Conservation (phyloP, 306 rosid species). For the Vachellia pachyceras region DNA sequence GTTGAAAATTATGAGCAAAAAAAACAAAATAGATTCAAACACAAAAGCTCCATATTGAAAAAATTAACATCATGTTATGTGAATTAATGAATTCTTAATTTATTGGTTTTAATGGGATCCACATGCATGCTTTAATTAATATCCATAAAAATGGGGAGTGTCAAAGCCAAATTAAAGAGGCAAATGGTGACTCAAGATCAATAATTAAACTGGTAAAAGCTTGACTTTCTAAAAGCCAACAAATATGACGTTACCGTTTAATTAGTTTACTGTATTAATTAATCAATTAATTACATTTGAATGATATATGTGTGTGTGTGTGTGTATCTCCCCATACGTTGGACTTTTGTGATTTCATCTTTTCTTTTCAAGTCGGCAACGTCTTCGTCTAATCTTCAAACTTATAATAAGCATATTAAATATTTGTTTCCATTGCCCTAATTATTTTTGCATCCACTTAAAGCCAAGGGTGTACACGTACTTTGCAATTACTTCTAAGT, state of each 20-base stretch:
- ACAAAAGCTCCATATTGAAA: neutral
- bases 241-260: neutral
- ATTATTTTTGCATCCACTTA: neutral
- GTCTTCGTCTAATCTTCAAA: neutral
- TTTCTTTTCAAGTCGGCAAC: conserved; percentile 15
- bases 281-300: neutral
- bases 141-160: neutral
- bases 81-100: conserved; percentile 2
- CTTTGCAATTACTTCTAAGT: neutral
- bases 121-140: neutral
- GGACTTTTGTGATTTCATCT: conserved; percentile 23
- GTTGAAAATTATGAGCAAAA: neutral
- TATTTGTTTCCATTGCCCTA: neutral
- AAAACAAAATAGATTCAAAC: neutral
- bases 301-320: too few species aligned
- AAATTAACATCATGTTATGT: neutral
- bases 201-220: neutral
- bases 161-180: conserved; percentile 8
- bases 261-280: neutral
- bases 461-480: neutral
- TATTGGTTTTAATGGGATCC: neutral
- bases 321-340: neutral
- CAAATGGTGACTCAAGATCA: neutral
- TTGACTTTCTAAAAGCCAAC: neutral
- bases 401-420: neutral